Conservation (phyloP, 2,329 filamentous ascomycete genomes). For the Macrophomina pseudophaseolina region DNA sequence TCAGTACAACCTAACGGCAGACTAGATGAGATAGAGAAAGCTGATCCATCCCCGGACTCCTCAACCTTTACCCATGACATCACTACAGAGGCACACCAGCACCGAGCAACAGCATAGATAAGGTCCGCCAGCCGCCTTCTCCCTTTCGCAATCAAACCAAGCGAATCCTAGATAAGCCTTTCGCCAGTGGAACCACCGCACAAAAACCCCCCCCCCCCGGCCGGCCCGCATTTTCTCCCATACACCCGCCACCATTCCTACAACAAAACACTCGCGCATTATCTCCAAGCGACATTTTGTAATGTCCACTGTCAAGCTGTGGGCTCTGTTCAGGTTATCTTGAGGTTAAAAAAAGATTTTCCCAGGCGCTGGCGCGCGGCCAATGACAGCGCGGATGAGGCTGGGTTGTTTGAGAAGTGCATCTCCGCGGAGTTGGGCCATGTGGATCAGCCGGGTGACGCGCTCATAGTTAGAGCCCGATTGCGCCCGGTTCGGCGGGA, state of each 20-base stretch:
- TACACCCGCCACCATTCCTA: background rate
- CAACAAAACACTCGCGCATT: background rate
- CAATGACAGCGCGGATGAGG: background rate
- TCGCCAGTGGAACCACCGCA: background rate
- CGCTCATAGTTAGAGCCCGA: background rate
- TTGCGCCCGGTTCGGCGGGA: background rate
- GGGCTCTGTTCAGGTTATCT: background rate
- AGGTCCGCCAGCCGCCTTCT: too few species aligned
- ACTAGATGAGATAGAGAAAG: too few species aligned
- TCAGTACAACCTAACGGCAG: too few species aligned
- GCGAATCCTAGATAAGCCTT: background rate
- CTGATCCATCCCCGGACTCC: too few species aligned
- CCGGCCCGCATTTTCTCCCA: background rate
- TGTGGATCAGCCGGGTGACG: background rate
- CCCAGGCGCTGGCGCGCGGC: background rate
- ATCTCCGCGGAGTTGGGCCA: slow-evolving; percentile 7
- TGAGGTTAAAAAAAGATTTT: slow-evolving; percentile 20
- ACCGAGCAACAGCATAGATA: too few species aligned
- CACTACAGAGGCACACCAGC: too few species aligned
- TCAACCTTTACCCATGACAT: too few species aligned
- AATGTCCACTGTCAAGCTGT: background rate
- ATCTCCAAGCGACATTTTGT: background rate
- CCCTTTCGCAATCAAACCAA: too few species aligned
- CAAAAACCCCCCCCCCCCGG: background rate
- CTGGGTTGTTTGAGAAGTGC: background rate